These are phyloP conservation scores for Calycina marina DNA, from an alignment of 2,329 filamentous ascomycete genomes.

Conservation along the genomic window DNA sequence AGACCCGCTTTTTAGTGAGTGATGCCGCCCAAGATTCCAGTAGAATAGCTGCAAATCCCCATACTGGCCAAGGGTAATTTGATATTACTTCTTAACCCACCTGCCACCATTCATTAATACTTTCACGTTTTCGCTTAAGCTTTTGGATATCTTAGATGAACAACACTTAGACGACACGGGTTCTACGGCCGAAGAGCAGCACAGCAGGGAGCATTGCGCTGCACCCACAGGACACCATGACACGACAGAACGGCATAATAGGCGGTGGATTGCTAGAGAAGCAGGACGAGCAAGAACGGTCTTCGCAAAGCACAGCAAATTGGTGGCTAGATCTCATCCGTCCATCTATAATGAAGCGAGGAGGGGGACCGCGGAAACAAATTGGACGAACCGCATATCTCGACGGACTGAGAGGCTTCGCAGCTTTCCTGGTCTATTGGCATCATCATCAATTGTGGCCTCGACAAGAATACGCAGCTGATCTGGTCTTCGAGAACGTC, in stretches of 20 bases:
- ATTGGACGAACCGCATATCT: slow-evolving; percentile 20
- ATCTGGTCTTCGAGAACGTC: slow-evolving; percentile 4
- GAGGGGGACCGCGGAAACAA: slow-evolving; percentile 3
- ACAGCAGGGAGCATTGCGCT: no score
- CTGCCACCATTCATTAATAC: no score
- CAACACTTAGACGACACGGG: no score
- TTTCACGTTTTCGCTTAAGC: no score
- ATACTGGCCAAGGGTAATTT: no score
- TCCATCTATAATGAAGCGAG: slow-evolving; percentile 2
- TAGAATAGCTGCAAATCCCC: no score
- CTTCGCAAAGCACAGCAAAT: slow-evolving; percentile 1
- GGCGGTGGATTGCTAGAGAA: not conserved
- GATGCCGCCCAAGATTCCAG: no score
- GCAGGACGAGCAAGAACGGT: not conserved
- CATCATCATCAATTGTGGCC: slow-evolving; percentile 14
- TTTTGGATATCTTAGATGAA: no score
- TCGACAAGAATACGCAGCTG: slow-evolving; percentile 1
- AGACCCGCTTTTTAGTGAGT: no score
- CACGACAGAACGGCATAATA: not conserved
- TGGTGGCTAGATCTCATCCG: slow-evolving; percentile 3
- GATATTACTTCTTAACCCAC: no score
- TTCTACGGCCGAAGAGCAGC: no score
- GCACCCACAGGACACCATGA: no score
- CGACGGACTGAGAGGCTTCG: slow-evolving; percentile 33
- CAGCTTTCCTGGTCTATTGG: slow-evolving; percentile 32